phyloP scores from a whole-genome alignment of 768 basidiomycete species.

The Boletus tomentosulus region DNA sequence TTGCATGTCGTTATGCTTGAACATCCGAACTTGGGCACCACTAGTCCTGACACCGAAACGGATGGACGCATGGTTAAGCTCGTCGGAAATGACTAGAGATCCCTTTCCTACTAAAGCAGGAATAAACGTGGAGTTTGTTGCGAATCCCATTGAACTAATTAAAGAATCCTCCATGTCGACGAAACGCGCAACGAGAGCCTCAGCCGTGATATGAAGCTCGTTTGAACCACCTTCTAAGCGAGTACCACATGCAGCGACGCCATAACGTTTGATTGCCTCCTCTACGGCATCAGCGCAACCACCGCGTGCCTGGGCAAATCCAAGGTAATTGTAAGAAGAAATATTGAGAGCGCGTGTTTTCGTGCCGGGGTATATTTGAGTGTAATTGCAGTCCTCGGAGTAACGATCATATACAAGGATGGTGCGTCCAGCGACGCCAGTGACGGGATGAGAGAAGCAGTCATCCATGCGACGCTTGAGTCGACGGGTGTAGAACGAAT shows the following conservation, averaged over 20 bases:
- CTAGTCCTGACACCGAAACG: slow-evolving; percentile 87
- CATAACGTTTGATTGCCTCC: slow-evolving; percentile 75
- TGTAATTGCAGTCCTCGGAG: slow-evolving; percentile 77
- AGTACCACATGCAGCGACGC: slow-evolving; percentile 70
- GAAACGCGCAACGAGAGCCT: slow-evolving; percentile 87
- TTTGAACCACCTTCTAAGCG: slow-evolving; percentile 83
- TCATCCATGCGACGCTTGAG: slow-evolving; percentile 94
- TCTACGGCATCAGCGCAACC: slow-evolving; percentile 95
- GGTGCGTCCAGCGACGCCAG: slow-evolving; percentile 93
- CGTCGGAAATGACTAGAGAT: slow-evolving; percentile 93
- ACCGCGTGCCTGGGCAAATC: slow-evolving; percentile 91
- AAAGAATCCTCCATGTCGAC: slow-evolving; percentile 87
- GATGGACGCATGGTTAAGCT: slow-evolving; percentile 94
- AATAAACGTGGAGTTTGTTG: slow-evolving; percentile 90
- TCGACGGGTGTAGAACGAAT: slow-evolving; percentile 97
- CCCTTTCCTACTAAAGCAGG: slow-evolving; percentile 90
- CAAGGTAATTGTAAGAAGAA: slow-evolving; percentile 98
- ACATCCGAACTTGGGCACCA: slow-evolving; percentile 86
- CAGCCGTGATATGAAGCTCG: slow-evolving; percentile 76
- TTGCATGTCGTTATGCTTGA: slow-evolving; percentile 95
- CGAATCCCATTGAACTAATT: slow-evolving; percentile 94
- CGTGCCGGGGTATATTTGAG: slow-evolving; percentile 71
- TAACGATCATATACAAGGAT: slow-evolving; percentile 81
- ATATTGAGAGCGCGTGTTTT: slow-evolving; percentile 91
- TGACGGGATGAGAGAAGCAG: slow-evolving; percentile 89